Percentiles rank a stretch among this genome's conserved stretches.
These are phyloP conservation scores for Lasiodiplodia citricola DNA, from an alignment of 2,329 filamentous ascomycete species.

Conservation along the genomic window DNA sequence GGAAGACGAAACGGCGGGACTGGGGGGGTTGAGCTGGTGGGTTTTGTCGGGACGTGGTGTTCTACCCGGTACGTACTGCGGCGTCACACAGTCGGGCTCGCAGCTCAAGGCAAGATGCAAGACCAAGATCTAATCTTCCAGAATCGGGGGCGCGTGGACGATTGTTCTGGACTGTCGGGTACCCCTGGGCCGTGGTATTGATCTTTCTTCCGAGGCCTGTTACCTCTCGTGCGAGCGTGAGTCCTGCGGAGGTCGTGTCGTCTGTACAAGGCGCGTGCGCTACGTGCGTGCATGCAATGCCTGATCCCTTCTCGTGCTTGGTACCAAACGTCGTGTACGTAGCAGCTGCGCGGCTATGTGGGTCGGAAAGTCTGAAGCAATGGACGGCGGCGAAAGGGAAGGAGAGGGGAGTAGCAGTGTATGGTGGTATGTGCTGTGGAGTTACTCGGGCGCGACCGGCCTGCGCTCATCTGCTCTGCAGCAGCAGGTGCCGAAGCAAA, in stretches of 20 bases:
- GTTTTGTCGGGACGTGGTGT: background rate
- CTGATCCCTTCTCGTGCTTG: slow-evolving; percentile 17
- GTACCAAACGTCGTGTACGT: background rate
- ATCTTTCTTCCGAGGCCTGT: background rate
- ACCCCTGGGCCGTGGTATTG: background rate
- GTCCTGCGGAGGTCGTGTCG: background rate
- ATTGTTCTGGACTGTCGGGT: background rate
- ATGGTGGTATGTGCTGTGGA: background rate
- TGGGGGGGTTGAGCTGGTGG: background rate
- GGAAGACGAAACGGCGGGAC: background rate
- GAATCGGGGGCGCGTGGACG: background rate
- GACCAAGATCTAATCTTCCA: background rate
- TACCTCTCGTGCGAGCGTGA: background rate
- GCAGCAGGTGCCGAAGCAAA: background rate
- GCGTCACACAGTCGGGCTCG: background rate
- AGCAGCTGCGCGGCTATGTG: slow-evolving; percentile 15
- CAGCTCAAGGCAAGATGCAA: background rate
- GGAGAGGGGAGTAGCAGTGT: background rate
- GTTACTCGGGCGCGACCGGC: background rate
- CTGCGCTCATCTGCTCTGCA: slow-evolving; percentile 10
- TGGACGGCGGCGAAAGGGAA: background rate
- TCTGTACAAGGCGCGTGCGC: slow-evolving; percentile 5
- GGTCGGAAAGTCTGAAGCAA: slow-evolving; percentile 18
- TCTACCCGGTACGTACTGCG: background rate
- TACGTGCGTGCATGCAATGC: slow-evolving; percentile 6